Evolutionary conservation across 2,329 filamentous ascomycete genomes (phyloP), one percentile per base, ranked within the genome.

Genomic region (Sporothrix variecibatus): DNA sequence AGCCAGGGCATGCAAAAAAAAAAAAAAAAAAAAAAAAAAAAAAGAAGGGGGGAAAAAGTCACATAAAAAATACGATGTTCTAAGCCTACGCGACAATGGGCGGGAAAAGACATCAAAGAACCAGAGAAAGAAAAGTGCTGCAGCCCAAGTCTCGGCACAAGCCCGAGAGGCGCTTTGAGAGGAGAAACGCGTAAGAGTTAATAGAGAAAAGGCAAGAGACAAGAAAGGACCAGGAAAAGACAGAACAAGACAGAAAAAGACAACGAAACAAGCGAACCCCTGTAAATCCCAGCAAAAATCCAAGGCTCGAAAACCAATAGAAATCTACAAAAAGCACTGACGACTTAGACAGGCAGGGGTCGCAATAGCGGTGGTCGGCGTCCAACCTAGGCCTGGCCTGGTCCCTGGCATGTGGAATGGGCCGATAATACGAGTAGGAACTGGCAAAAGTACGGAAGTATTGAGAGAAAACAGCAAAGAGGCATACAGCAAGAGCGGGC

Each of bases 341-440:
- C 26, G 65, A 68, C 26, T 68, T 34, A n/a, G 17, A 34, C 43
- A 43, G 43, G 51, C 65, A 68, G 26, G 65, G 65, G 26, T 68
- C 20, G 15, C 43, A n/a, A 67, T 46, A 26, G 62, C 38, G 23
- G 38, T 46, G 38, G 62, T 46, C 31, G 62, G 62, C 40, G 65
- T 51, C 26, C 28, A 51, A 43, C 65, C 26, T 68, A 51, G 46
- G 43, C 43, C 65, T 2, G 23, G 65, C 17, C 43, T 68, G 23
- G 65, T n/a, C 26, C 43, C 43, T 51, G 28, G 43, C 65, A 34
- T 68, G 65, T 51, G 43, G 43, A n/a, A 67, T 67, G 64, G 64
- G 64, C 40, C 40, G 38, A 67, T 67, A 46, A 67, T 46, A 67
- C 62, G 40, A 58, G 53, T 31, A 17, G 28, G 28, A 34, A 60